Evolutionary conservation across 2,329 filamentous ascomycete species (phyloP), one percentile per base, ranked within the genome.

Genomic region (Fusarium duplospermum): DNA sequence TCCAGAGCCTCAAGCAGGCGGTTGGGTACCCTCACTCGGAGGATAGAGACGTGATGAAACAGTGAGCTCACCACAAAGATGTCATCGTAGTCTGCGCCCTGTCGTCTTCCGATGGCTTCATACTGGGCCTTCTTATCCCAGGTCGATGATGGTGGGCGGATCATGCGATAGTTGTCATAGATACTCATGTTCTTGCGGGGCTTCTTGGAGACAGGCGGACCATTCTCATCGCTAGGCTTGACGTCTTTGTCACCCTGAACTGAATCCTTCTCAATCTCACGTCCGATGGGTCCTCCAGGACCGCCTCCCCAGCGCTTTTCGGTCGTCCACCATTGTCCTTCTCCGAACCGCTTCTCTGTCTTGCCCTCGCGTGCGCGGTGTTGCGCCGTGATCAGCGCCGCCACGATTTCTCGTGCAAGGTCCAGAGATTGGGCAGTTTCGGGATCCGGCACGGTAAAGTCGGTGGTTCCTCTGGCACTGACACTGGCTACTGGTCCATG

Each of bases 91-190:
- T 83, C 83, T 2, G 80, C 83, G 3, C 86, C 87, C 1, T 75
- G 75, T 13, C 80, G 79, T 71, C 86, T 87, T 6, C 90, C 90
- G 66, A 92, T 89, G 24, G 89, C 85, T 69, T 84, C 81, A 77
- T 92, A 92, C 36, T 85, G 84, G 33, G 87, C 86, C 81, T 90
- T 91, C 67, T 84, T 85, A 76, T 92, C 90, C 90, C 90, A 92
- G 24, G 86, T 87, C 8, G 86, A 82, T 11, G 87, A 81, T 0
- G 90, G 90, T 10, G 87, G 88, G 2, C 89, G 85, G 52, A 92
- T 84, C 85, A 89, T 91, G 66, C 90, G 87, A 81, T 92, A 92
- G 74, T 86, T 89, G 78, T 92, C 90, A 78, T 92, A 92, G 56
- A 91, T 86, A 70, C 85, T 86, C 79, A 89, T 81, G 61, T 85